Evolutionary conservation across 345 rosid genomes (phyloP), one percentile per base, ranked within the genome.

Genomic region (Salix udensis): DNA sequence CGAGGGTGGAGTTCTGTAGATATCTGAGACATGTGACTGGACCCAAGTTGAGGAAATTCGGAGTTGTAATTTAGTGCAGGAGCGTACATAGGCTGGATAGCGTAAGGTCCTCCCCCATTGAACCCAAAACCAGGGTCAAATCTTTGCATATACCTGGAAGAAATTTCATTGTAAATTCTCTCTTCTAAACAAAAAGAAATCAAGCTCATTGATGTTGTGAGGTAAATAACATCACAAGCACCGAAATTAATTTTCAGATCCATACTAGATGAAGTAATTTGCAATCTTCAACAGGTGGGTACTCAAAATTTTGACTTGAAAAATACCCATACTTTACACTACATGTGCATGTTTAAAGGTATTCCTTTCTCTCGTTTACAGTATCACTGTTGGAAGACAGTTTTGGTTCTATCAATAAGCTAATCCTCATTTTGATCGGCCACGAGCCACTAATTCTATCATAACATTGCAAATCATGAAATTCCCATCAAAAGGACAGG

Each of bases 41-140:
- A 74, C 39, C 90, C 89, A 85, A 92, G 97, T 75, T 92, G 97
- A 2, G 97, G 94, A 83, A 90, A 92, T 81, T 92, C 97, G 74
- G 94, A 90, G 83, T 89, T 92, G 85, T 92, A 92, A 74, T 90
- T 92, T 82, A 90, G 23, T 37, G 97, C 88, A 75, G 97, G 94
- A 42, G 91, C 73, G 34, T 87, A 92, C 88, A 87, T 83, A 61
- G 94, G 94, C 80, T 88, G 94, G 64, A 92, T 77, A 34, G 91
- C 48, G 79, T 86, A 92, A 18, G 89, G 86, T 71, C 90, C 91
- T 73, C 90, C 91, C 24, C 84, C 84, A 76, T 61, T 87, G 84
- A 88, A 92, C 60, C 92, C 91, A 75, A 92, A 92, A 58, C 94
- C 94, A 37, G 97, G 92, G 77, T 92, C 97, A 88, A 90, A 92